These are phyloP conservation scores for Hygrocybe coccinea DNA, from an alignment of 768 basidiomycete genomes.

Conservation along the genomic window DNA sequence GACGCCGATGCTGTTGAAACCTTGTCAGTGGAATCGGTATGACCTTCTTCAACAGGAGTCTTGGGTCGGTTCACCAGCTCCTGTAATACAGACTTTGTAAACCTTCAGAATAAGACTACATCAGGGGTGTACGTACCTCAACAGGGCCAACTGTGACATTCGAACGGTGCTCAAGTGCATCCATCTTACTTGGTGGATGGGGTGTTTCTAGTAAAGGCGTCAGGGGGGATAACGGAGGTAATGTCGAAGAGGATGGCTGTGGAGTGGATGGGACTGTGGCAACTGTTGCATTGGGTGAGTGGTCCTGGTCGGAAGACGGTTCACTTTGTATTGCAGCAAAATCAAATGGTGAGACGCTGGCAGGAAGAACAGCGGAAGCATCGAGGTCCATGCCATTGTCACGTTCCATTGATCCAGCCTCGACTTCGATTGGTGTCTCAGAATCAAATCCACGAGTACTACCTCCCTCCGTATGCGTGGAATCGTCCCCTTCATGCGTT, in stretches of 20 bases:
- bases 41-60: not conserved
- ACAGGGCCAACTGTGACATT: not conserved
- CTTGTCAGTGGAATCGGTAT: not conserved
- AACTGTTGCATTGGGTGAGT: not conserved
- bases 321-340: too few species aligned
- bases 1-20: not conserved
- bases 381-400: too few species aligned
- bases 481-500: too few species aligned
- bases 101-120: not conserved
- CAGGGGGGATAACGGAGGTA: constrained; percentile 37
- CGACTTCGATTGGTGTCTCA: too few species aligned
- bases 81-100: not conserved
- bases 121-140: too few species aligned
- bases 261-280: constrained; percentile 1
- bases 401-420: too few species aligned
- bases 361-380: too few species aligned
- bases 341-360: too few species aligned
- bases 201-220: constrained; percentile 53
- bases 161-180: not conserved
- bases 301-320: too few species aligned
- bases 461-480: too few species aligned
- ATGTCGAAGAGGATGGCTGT: constrained; percentile 11
- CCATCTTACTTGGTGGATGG: constrained; percentile 16
- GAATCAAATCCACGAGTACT: too few species aligned
- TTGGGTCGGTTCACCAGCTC: not conserved